phyloP scores from a whole-genome alignment of 768 basidiomycete species.

The Lactifluus subvellereus region DNA sequence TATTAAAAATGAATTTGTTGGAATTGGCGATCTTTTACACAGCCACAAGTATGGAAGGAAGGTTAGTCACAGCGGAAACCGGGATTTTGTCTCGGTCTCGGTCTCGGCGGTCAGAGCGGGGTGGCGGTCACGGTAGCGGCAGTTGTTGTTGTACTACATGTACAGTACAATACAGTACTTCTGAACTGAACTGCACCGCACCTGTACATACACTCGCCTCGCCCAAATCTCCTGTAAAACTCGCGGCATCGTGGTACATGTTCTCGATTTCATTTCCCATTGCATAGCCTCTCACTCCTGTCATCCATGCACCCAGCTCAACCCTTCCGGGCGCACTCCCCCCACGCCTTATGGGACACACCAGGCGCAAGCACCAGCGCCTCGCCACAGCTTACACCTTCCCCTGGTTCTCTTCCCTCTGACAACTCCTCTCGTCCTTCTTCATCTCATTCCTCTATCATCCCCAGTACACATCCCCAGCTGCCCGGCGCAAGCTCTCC shows the following conservation, averaged over 20 bases:
- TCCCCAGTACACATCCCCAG: constrained; percentile 13
- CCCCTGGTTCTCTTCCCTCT: constrained; percentile 20
- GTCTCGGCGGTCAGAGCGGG: background rate
- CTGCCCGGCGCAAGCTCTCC: constrained; percentile 21
- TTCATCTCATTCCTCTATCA: constrained; percentile 14
- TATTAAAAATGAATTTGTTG: background rate
- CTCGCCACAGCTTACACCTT: constrained; percentile 18
- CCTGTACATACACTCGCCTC: background rate
- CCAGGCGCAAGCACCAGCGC: constrained; percentile 26
- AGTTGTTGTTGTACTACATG: too few species aligned
- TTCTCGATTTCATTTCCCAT: constrained; percentile 11
- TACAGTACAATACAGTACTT: too few species aligned
- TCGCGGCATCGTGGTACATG: constrained; percentile 17
- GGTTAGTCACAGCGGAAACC: background rate
- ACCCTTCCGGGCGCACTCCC: constrained; percentile 17
- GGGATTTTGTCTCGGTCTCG: background rate
- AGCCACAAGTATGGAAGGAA: constrained; percentile 11
- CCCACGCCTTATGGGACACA: constrained; percentile 26
- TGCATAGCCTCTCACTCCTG: constrained; percentile 21
- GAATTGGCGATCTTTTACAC: constrained; percentile 16
- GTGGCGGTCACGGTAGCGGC: background rate
- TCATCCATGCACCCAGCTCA: constrained; percentile 22
- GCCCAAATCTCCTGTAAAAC: constrained; percentile 22
- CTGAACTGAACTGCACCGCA: background rate
- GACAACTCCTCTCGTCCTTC: constrained; percentile 19